These are phyloP conservation scores for Ramularia collo-cygni DNA, from an alignment of 2,329 filamentous ascomycete genomes.

Conservation along the genomic window DNA sequence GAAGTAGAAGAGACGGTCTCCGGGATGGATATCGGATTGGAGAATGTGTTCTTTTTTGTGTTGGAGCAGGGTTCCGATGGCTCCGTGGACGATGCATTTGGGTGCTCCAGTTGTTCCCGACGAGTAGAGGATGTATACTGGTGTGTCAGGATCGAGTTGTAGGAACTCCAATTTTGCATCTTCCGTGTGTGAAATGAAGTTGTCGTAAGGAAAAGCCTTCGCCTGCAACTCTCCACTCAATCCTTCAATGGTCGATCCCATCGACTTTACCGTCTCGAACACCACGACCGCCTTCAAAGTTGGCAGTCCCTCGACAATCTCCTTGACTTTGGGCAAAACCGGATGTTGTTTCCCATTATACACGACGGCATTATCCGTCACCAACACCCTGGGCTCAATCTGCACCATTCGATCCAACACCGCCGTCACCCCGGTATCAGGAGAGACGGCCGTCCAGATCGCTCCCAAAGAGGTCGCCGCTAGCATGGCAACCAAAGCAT, in stretches of 20 bases:
- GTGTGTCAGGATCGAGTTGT: slow-evolving; percentile 76
- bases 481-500: slow-evolving; percentile 82
- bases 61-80: slow-evolving; percentile 82
- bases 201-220: slow-evolving; percentile 19
- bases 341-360: slow-evolving; percentile 90
- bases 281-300: slow-evolving; percentile 66
- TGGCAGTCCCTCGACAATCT: slow-evolving; percentile 63
- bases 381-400: slow-evolving; percentile 74
- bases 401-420: slow-evolving; percentile 82
- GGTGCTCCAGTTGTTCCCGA: slow-evolving; percentile 81
- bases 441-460: slow-evolving; percentile 88
- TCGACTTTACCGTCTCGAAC: slow-evolving; percentile 56
- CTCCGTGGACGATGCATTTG: slow-evolving; percentile 91
- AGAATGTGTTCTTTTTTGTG: slow-evolving; percentile 95
- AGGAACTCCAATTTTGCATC: slow-evolving; percentile 48
- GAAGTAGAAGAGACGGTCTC: slow-evolving; percentile 80
- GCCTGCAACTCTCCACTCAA: slow-evolving; percentile 8
- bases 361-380: slow-evolving; percentile 78
- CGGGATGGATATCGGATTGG: slow-evolving; percentile 70
- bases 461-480: slow-evolving; percentile 75
- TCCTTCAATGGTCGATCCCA: slow-evolving; percentile 31
- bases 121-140: slow-evolving; percentile 89
- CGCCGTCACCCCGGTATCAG: slow-evolving; percentile 85
- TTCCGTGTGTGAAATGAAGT: slow-evolving; percentile 36
- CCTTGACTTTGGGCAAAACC: slow-evolving; percentile 69